Percentiles rank a stretch among this genome's conserved stretches.
Evolutionary conservation across 2,329 filamentous ascomycete genomes (phyloP).

Genomic region (Dendrostoma leiphaemia): DNA sequence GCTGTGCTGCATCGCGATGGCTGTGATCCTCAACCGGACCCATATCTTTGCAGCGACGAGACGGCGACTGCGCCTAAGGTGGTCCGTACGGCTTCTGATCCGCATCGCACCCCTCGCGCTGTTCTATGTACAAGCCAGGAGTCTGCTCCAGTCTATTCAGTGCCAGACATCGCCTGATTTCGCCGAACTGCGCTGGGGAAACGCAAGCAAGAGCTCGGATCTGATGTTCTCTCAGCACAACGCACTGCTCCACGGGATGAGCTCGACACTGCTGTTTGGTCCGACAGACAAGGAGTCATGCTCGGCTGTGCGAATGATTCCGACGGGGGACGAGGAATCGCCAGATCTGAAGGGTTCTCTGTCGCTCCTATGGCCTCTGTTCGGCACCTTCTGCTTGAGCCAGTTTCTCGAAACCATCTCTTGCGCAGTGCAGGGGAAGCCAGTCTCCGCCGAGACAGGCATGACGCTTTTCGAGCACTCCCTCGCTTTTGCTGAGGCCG

Average conservation of each 20-base stretch:
- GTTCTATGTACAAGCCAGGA: slow-evolving; percentile 65
- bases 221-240: slow-evolving; percentile 71
- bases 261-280: slow-evolving; percentile 70
- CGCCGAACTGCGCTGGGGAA: slow-evolving; percentile 66
- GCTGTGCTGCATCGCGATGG: slow-evolving; percentile 80
- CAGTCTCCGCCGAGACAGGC: slow-evolving; percentile 79
- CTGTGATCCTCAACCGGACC: slow-evolving; percentile 84
- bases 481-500: slow-evolving; percentile 91
- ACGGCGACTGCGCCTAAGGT: slow-evolving; percentile 72
- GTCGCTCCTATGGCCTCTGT: slow-evolving; percentile 72
- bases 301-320: slow-evolving; percentile 69
- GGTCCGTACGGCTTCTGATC: slow-evolving; percentile 68
- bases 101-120: slow-evolving; percentile 70
- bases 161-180: slow-evolving; percentile 85
- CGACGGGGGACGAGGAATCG: slow-evolving; percentile 48
- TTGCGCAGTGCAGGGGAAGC: slow-evolving; percentile 82
- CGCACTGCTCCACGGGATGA: slow-evolving; percentile 68
- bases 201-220: slow-evolving; percentile 60
- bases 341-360: slow-evolving; percentile 72
- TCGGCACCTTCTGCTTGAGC: slow-evolving; percentile 67
- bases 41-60: slow-evolving; percentile 91
- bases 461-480: slow-evolving; percentile 98
- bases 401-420: slow-evolving; percentile 88
- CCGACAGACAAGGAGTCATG: slow-evolving; percentile 75
- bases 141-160: slow-evolving; percentile 78